phyloP scores from a whole-genome alignment of 495 filamentous ascomycete species.

The Lineolata rhizophorae region DNA sequence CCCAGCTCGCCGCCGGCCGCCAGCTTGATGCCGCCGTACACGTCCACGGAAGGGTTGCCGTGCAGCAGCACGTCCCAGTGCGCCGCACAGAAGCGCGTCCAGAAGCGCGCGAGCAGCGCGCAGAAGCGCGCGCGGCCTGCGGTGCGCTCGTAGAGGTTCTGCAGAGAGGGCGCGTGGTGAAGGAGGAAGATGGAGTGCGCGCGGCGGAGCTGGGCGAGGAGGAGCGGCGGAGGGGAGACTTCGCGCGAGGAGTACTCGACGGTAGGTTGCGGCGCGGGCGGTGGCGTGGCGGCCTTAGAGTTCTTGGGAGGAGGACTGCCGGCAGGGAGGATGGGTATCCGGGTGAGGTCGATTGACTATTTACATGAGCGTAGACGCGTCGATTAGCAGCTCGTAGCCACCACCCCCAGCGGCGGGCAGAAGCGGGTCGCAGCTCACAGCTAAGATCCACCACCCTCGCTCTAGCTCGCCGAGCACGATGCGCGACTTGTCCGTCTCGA shows the following conservation, averaged over 20 bases:
- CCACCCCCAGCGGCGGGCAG: background rate
- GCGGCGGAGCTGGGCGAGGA: slow-evolving; percentile 58
- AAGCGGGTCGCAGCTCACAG: slow-evolving; percentile 28
- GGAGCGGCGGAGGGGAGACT: slow-evolving; percentile 56
- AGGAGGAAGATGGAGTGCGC: slow-evolving; percentile 73
- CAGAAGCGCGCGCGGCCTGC: slow-evolving; percentile 33
- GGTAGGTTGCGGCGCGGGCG: slow-evolving; percentile 10
- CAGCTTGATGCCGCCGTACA: slow-evolving; percentile 71
- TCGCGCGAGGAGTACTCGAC: slow-evolving; percentile 72
- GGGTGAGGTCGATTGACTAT: slow-evolving; percentile 56
- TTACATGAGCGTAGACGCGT: too few species aligned
- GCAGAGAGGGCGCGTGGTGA: slow-evolving; percentile 55
- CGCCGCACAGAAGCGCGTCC: slow-evolving; percentile 56
- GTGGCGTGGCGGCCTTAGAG: slow-evolving; percentile 9
- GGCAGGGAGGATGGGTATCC: slow-evolving; percentile 20
- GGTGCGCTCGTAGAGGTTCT: slow-evolving; percentile 40
- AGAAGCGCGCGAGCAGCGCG: slow-evolving; percentile 49
- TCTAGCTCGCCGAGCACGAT: slow-evolving; percentile 71
- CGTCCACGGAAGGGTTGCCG: slow-evolving; percentile 62
- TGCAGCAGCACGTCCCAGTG: slow-evolving; percentile 79
- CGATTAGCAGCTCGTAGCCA: background rate
- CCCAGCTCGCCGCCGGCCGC: slow-evolving; percentile 82
- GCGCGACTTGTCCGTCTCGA: slow-evolving; percentile 76
- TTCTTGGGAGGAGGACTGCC: slow-evolving; percentile 6
- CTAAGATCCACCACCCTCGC: slow-evolving; percentile 85